Percentiles rank a stretch among this genome's conserved stretches.
Evolutionary conservation across 768 basidiomycete species (phyloP).

Genomic region (Pleurotus platypus): DNA sequence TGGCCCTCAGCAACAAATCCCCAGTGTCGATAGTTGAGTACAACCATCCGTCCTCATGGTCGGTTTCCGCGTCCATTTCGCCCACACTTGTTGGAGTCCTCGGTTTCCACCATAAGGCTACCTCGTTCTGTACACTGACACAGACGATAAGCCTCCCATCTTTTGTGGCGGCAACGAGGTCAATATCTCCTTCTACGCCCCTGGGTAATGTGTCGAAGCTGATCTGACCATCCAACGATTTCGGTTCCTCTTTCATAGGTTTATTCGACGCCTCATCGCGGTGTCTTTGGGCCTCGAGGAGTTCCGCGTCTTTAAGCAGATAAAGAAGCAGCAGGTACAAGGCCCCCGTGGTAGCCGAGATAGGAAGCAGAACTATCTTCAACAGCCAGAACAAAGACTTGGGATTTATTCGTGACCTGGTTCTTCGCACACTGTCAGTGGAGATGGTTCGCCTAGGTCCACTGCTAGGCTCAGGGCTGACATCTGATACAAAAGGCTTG

Average conservation of each 20-base stretch:
- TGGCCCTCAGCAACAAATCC: conserved; percentile 45
- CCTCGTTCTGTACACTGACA: conserved; percentile 76
- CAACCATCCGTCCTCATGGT: conserved; percentile 33
- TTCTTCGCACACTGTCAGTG: neutral
- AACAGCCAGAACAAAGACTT: conserved; percentile 68
- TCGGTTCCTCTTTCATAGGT: conserved; percentile 20
- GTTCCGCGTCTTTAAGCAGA: conserved; percentile 86
- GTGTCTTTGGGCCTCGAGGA: conserved; percentile 81
- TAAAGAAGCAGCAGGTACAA: conserved; percentile 81
- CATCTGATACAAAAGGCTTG: conserved; percentile 31
- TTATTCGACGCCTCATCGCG: conserved; percentile 41
- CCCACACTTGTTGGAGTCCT: neutral
- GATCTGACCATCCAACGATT: conserved; percentile 38
- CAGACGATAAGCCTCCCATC: conserved; percentile 66
- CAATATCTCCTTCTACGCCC: conserved; percentile 79
- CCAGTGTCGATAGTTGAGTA: conserved; percentile 48
- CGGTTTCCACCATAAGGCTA: conserved; percentile 54
- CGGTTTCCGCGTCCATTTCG: neutral
- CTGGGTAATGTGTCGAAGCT: conserved; percentile 74
- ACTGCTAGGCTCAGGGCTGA: conserved; percentile 7
- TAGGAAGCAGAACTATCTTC: conserved; percentile 84
- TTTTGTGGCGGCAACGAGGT: conserved; percentile 68
- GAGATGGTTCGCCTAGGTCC: neutral
- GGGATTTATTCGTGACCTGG: conserved; percentile 37
- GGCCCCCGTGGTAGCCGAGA: conserved; percentile 66